Percentiles rank a stretch among this genome's conserved stretches.
Conservation (phyloP, 2,329 filamentous ascomycete genomes). For the Daldinia sp. region DNA sequence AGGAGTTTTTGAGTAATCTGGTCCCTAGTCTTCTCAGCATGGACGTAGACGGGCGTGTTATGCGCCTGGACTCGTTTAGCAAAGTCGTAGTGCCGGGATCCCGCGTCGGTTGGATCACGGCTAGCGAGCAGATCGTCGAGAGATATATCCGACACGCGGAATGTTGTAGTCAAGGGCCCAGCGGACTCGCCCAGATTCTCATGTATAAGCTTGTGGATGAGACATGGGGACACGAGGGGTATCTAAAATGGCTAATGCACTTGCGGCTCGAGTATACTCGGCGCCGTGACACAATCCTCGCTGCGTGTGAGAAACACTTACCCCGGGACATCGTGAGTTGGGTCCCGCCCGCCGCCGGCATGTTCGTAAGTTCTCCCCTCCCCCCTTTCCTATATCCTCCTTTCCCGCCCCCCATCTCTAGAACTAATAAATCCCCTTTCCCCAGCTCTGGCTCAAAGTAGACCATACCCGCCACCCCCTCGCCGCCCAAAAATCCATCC, state of each 20-base stretch:
- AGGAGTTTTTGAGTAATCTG: constrained; percentile 77
- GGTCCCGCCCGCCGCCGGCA: constrained; percentile 83
- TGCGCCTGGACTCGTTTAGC: constrained; percentile 92
- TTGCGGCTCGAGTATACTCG: constrained; percentile 82
- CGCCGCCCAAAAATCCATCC: constrained; percentile 59
- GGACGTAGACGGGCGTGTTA: constrained; percentile 85
- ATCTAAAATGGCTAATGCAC: constrained; percentile 87
- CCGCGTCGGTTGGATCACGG: constrained; percentile 88
- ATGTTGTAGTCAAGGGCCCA: constrained; percentile 83
- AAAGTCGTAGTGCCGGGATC: constrained; percentile 88
- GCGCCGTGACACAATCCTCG: constrained; percentile 78
- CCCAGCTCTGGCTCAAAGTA: constrained; percentile 75
- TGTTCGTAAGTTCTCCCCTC: constrained; percentile 77
- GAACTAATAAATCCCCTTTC: neutral
- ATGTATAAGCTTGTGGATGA: constrained; percentile 92
- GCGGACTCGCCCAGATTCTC: constrained; percentile 82
- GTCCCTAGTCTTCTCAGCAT: constrained; percentile 80
- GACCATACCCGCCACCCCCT: constrained; percentile 73
- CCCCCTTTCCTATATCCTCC: neutral
- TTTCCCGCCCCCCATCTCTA: neutral
- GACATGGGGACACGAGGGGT: constrained; percentile 91
- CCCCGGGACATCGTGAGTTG: constrained; percentile 80
- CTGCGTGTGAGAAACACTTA: constrained; percentile 80
- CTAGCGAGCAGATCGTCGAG: constrained; percentile 83
- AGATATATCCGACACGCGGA: constrained; percentile 85